Percentiles rank a stretch among this genome's conserved stretches.
Conservation (phyloP, 352 stramenopile species). For the Globisporangium takayamanum region DNA sequence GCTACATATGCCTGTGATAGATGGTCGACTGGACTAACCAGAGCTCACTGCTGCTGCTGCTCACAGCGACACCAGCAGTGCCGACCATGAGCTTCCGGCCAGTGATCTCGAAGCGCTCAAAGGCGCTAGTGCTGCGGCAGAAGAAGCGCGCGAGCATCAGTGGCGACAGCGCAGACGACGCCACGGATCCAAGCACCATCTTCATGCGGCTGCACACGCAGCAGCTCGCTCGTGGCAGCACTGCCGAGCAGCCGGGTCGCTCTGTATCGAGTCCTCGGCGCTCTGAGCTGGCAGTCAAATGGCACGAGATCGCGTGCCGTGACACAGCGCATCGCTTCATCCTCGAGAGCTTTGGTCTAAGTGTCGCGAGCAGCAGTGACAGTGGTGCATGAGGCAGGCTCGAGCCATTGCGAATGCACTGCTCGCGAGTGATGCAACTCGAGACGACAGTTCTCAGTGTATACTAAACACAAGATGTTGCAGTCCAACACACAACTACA, state of each 20-base stretch:
- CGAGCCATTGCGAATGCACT: neutral
- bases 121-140: slow-evolving; percentile 26
- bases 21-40: neutral
- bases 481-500: no score
- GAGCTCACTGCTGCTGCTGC: neutral
- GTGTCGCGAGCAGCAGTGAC: no score
- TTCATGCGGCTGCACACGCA: slow-evolving; percentile 26
- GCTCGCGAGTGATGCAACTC: neutral
- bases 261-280: slow-evolving; percentile 3
- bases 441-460: no score
- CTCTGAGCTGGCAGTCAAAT: slow-evolving; percentile 15
- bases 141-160: neutral
- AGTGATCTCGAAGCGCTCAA: slow-evolving; percentile 36
- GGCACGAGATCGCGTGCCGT: slow-evolving; percentile 33
- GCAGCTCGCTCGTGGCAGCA: slow-evolving; percentile 4
- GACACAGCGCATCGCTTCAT: slow-evolving; percentile 32
- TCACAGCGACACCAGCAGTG: slow-evolving; percentile 8
- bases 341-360: slow-evolving; percentile 33
- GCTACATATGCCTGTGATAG: neutral
- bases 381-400: neutral
- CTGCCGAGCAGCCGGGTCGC: neutral
- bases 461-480: no score
- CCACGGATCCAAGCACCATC: slow-evolving; percentile 12
- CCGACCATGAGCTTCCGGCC: slow-evolving; percentile 30
- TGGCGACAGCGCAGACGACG: slow-evolving; percentile 1